Evolutionary conservation across 768 basidiomycete species (phyloP), one percentile per base, ranked within the genome.

Genomic region (Auriculariales sp.): DNA sequence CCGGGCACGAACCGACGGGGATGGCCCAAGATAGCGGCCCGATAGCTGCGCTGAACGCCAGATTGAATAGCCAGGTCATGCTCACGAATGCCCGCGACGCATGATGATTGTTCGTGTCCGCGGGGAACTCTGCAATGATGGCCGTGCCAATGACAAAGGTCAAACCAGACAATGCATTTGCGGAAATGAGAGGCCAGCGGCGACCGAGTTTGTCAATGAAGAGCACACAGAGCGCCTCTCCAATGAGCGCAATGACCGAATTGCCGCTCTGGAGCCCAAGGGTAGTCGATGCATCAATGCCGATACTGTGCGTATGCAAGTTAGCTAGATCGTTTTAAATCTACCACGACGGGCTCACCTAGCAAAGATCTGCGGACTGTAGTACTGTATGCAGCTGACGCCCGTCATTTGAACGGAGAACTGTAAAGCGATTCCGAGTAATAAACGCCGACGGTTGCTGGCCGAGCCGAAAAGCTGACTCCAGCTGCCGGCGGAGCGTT

Each of bases 341-440:
- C 33, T 3, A 5, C 15, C 51, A 36, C 28, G 46, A 50, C n/a
- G 46, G 6, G 22, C 39, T 7, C 14, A 44, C 39, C 39, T 47
- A 29, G 52, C 52, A 24, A 55, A 53, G 36, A 57, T 59, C 30
- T 56, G 59, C 47, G 51, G 54, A 3, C 71, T 72, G 56, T 73
- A 75, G 59, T 74, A 75, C 53, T 76, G 74, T 33, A 79, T 75
- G 32, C 71, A 73, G 46, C 71, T 73, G 49, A 77, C 68, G 61
- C 71, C 77, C 7, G 77, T 79, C 73, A 77, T 77, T 55, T 79
- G 77, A 7, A 77, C 74, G 6, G 72, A 73, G 56, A 75, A 75
- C 57, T 78, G 72, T 1, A 73, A 60, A 9, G 61, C 60, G 25
- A 42, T 67, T 61, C 73, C 73, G 14, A 75, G 65, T 32, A 65